Evolutionary conservation across 257 asterid genomes (phyloP).

Genomic region (Solanum pinnatisectum): DNA sequence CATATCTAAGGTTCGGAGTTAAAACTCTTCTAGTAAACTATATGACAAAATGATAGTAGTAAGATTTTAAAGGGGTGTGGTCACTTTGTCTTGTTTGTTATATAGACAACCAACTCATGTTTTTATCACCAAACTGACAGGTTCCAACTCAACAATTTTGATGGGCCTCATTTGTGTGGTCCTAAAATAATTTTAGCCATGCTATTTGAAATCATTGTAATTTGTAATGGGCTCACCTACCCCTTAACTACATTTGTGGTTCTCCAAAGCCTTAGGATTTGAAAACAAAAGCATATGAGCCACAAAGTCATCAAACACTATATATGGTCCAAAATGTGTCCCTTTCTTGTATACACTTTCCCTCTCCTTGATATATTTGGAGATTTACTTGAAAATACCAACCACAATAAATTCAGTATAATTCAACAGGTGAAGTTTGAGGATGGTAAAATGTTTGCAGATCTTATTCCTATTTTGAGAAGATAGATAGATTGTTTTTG

Average conservation of each 20-base stretch:
- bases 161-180: not conserved
- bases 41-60: not conserved
- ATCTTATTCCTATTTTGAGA: not conserved
- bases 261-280: not conserved
- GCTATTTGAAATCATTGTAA: not conserved
- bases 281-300: not conserved
- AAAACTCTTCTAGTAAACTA: not conserved
- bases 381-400: not conserved
- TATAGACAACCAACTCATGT: not conserved
- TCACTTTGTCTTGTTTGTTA: not conserved
- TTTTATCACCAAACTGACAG: not conserved
- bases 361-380: not conserved
- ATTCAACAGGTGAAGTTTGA: not conserved
- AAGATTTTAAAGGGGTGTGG: not conserved
- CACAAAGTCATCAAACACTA: not conserved
- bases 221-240: not conserved
- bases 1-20: not conserved
- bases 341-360: not conserved
- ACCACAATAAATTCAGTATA: not conserved
- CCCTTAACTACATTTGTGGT: not conserved
- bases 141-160: not conserved
- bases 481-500: not conserved
- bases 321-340: not conserved
- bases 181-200: not conserved
- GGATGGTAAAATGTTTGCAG: rapidly evolving